Conservation (phyloP, 495 filamentous ascomycete species). For the Pyrenula massariospora region DNA sequence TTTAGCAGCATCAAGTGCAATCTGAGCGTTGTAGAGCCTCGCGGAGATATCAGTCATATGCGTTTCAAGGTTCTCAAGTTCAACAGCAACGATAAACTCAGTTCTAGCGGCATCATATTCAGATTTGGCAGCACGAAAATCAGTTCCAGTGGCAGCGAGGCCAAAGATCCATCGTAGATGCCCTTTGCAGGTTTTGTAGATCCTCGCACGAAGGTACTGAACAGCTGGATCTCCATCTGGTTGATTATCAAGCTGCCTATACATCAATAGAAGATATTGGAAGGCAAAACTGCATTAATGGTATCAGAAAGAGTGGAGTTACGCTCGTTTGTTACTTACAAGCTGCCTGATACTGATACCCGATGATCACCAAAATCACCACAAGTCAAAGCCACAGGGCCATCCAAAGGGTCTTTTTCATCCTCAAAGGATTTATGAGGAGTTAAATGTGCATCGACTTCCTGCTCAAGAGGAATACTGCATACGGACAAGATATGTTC, state of each 20-base stretch:
- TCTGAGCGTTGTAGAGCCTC: background rate
- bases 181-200: background rate
- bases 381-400: background rate
- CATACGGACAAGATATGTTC: background rate
- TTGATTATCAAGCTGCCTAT: background rate
- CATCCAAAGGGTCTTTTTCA: background rate
- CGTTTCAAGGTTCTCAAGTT: background rate
- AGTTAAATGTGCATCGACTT: background rate
- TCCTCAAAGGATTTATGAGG: background rate
- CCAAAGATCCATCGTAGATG: background rate
- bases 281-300: background rate
- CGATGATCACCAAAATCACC: background rate
- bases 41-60: background rate
- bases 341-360: background rate
- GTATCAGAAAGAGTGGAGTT: background rate
- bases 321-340: background rate
- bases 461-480: background rate
- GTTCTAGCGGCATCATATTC: background rate
- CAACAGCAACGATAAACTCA: background rate
- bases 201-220: background rate
- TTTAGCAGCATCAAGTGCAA: background rate
- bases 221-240: background rate
- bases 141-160: background rate
- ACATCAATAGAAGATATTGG: background rate
- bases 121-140: background rate